Evolutionary conservation across 345 rosid genomes (phyloP).

Genomic region (Hypericum perforatum): DNA sequence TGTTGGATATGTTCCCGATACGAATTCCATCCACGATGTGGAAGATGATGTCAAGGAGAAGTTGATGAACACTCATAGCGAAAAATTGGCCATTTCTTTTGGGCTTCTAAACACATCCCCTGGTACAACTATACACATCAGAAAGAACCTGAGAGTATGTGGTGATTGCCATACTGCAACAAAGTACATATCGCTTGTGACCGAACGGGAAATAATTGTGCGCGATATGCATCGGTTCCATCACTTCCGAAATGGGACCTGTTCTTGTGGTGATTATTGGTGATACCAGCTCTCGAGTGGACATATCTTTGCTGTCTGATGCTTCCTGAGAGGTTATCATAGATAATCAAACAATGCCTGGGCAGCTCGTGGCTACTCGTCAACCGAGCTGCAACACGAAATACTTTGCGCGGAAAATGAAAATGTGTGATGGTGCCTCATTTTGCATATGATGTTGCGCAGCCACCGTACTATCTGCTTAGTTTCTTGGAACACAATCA

Average conservation of each 20-base stretch:
- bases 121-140: conserved; percentile 19
- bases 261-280: conserved; percentile 29
- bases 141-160: conserved; percentile 27
- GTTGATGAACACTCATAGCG: conserved; percentile 23
- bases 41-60: conserved; percentile 22
- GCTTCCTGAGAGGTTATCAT: too few species aligned
- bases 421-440: too few species aligned
- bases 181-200: conserved; percentile 22
- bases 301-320: too few species aligned
- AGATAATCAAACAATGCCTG: too few species aligned
- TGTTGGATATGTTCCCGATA: conserved; percentile 21
- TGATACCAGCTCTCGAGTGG: background rate
- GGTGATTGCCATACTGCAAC: conserved; percentile 26
- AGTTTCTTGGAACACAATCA: too few species aligned
- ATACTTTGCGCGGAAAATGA: too few species aligned
- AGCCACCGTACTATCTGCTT: too few species aligned
- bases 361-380: too few species aligned
- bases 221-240: conserved; percentile 30
- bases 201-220: conserved; percentile 19
- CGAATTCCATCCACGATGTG: conserved; percentile 22
- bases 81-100: conserved; percentile 25
- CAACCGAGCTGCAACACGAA: too few species aligned
- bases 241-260: conserved; percentile 20
- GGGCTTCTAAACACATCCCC: conserved; percentile 19
- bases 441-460: too few species aligned